Percentiles rank a stretch among this genome's conserved stretches.
These are phyloP conservation scores for Xerocomus nothofagi DNA, from an alignment of 1,284 basidiomycete genomes.

Conservation along the genomic window DNA sequence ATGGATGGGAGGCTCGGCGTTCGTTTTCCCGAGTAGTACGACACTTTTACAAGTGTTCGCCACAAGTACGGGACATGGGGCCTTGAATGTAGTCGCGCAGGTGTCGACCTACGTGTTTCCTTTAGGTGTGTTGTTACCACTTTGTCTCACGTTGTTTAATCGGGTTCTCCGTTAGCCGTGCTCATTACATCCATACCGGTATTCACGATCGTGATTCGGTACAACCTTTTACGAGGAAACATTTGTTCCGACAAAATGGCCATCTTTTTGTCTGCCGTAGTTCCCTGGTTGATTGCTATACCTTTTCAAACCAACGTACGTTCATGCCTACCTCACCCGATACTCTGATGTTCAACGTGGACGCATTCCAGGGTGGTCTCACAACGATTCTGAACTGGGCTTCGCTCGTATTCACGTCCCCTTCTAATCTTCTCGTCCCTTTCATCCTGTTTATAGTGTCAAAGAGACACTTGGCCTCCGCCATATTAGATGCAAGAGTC, in stretches of 20 bases:
- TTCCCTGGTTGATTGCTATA: conserved; percentile 26
- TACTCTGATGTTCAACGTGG: background rate
- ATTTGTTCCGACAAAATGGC: conserved; percentile 26
- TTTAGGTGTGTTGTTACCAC: conserved; percentile 12
- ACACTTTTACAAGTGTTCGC: conserved; percentile 25
- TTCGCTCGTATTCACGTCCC: conserved; percentile 27
- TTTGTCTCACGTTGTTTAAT: background rate
- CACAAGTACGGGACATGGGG: background rate
- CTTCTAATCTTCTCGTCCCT: conserved; percentile 24
- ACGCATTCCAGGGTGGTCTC: conserved; percentile 12
- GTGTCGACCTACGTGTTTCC: conserved; percentile 27
- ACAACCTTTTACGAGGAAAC: conserved; percentile 28
- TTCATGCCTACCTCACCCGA: background rate
- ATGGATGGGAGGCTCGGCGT: conserved; percentile 24
- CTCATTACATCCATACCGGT: conserved; percentile 30
- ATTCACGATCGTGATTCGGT: conserved; percentile 26
- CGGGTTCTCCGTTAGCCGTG: conserved; percentile 19
- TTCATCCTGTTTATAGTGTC: conserved; percentile 25
- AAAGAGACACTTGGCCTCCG: conserved; percentile 22
- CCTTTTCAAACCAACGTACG: conserved; percentile 30
- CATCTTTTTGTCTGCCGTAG: conserved; percentile 25
- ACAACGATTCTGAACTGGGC: conserved; percentile 26
- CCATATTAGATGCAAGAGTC: conserved; percentile 16
- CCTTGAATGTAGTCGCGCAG: conserved; percentile 8
- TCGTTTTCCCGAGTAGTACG: conserved; percentile 4